Evolutionary conservation across 495 filamentous ascomycete species (phyloP).

Genomic region (Penicillium argentinense): DNA sequence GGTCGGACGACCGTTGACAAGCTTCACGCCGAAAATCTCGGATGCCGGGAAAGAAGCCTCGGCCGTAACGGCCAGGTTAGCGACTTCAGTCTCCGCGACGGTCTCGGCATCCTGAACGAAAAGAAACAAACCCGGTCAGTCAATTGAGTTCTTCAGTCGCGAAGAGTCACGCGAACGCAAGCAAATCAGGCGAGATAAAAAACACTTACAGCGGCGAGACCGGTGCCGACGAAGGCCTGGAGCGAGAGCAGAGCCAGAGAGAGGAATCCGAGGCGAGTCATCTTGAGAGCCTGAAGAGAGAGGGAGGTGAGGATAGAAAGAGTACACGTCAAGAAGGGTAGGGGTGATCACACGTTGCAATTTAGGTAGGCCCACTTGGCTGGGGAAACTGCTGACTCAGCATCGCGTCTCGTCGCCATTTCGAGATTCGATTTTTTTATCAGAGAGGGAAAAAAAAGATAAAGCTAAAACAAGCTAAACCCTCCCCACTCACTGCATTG

Average conservation of each 20-base stretch:
- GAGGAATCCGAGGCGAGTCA: slow-evolving; percentile 73
- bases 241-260: slow-evolving; percentile 70
- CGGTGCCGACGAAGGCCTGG: slow-evolving; percentile 62
- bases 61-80: slow-evolving; percentile 71
- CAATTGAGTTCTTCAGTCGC: slow-evolving; percentile 21
- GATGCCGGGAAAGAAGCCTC: slow-evolving; percentile 79
- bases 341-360: slow-evolving; percentile 30
- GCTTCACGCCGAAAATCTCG: slow-evolving; percentile 93
- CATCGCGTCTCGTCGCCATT: slow-evolving; percentile 14
- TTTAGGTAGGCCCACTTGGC: slow-evolving; percentile 25
- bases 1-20: slow-evolving; percentile 90
- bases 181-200: slow-evolving; percentile 8
- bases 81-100: slow-evolving; percentile 46
- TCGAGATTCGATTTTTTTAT: slow-evolving; percentile 18
- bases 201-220: slow-evolving; percentile 60
- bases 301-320: slow-evolving; percentile 15
- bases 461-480: background rate
- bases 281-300: slow-evolving; percentile 41
- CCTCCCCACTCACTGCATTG: slow-evolving; percentile 1
- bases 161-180: slow-evolving; percentile 5
- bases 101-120: slow-evolving; percentile 45
- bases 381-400: slow-evolving; percentile 19
- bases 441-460: slow-evolving; percentile 4
- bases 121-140: slow-evolving; percentile 16
- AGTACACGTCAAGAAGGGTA: slow-evolving; percentile 7